Conservation (phyloP, 1,284 basidiomycete species). For the Abortiporus biennis region DNA sequence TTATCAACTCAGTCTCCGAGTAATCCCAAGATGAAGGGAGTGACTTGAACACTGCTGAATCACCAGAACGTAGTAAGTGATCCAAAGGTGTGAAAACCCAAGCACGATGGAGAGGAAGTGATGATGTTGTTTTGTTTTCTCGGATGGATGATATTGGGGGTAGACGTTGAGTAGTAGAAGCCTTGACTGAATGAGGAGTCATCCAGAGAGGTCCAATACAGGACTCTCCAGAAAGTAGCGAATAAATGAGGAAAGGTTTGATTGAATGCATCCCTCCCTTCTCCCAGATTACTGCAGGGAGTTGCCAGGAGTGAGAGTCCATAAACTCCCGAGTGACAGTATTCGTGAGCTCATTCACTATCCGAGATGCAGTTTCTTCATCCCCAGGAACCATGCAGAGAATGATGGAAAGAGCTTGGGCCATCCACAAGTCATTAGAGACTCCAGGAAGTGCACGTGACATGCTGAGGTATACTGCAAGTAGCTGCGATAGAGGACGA, state of each 20-base stretch:
- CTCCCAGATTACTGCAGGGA: slow-evolving; percentile 42
- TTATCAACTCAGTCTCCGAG: slow-evolving; percentile 75
- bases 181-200: slow-evolving; percentile 47
- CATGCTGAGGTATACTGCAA: slow-evolving; percentile 49
- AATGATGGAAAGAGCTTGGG: slow-evolving; percentile 54
- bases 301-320: slow-evolving; percentile 26
- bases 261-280: slow-evolving; percentile 44
- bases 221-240: background rate
- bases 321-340: slow-evolving; percentile 37
- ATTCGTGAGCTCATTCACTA: slow-evolving; percentile 33
- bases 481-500: slow-evolving; percentile 47
- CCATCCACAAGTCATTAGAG: slow-evolving; percentile 53
- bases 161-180: slow-evolving; percentile 48
- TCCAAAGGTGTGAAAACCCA: slow-evolving; percentile 76
- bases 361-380: slow-evolving; percentile 41
- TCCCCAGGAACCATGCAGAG: slow-evolving; percentile 58
- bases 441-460: slow-evolving; percentile 50
- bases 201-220: slow-evolving; percentile 39
- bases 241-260: slow-evolving; percentile 48
- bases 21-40: slow-evolving; percentile 75
- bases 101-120: slow-evolving; percentile 65
- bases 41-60: slow-evolving; percentile 65
- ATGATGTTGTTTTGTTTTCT: slow-evolving; percentile 21
- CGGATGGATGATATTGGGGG: slow-evolving; percentile 27
- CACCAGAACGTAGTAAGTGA: slow-evolving; percentile 77